These are phyloP conservation scores for Tritrichomonas musculus DNA, from an alignment of 208 protist species.

Conservation along the genomic window DNA sequence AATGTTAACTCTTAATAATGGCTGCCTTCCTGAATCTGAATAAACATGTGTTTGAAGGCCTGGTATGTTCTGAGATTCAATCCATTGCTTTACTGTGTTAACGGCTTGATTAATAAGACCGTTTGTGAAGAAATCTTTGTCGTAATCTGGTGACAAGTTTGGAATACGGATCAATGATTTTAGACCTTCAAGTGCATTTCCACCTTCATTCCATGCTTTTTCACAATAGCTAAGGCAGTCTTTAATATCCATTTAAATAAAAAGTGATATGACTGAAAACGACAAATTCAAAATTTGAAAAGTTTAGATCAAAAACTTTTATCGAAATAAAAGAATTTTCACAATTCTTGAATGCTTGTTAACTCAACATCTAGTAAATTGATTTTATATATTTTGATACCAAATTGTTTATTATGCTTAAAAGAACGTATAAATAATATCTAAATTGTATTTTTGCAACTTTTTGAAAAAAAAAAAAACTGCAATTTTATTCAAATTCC, in stretches of 20 bases:
- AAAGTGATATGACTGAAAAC: too few species aligned
- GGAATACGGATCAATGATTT: conserved; percentile 60
- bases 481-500: too few species aligned
- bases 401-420: too few species aligned
- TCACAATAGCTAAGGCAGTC: background rate
- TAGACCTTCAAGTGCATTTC: background rate
- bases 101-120: conserved; percentile 71
- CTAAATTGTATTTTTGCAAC: too few species aligned
- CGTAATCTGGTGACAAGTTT: conserved; percentile 78
- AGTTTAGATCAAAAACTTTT: too few species aligned
- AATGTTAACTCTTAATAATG: conserved; percentile 70
- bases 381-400: too few species aligned
- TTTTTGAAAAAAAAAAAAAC: too few species aligned
- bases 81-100: conserved; percentile 67
- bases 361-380: too few species aligned
- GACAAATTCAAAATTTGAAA: too few species aligned
- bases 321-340: too few species aligned
- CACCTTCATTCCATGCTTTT: background rate
- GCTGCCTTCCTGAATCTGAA: conserved; percentile 62
- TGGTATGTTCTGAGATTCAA: conserved; percentile 59
- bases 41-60: conserved; percentile 67
- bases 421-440: too few species aligned
- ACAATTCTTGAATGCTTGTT: too few species aligned
- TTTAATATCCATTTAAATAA: background rate
- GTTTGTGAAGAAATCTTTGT: conserved; percentile 69